These are phyloP conservation scores for Verticillium alfalfae DNA, from an alignment of 2,329 filamentous ascomycete genomes.

Conservation along the genomic window DNA sequence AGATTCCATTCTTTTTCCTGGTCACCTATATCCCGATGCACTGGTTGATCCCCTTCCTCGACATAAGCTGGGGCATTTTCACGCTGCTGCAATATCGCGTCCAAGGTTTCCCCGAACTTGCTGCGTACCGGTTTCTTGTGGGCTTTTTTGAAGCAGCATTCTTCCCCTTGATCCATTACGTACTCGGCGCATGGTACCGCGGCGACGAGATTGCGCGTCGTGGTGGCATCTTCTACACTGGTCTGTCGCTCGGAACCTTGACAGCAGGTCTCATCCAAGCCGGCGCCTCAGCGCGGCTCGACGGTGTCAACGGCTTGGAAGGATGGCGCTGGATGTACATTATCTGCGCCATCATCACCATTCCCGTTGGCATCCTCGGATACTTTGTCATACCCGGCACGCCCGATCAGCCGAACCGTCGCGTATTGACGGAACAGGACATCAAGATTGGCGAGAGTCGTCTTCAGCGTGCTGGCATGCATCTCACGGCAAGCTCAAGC, in stretches of 20 bases:
- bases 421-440: slow-evolving; percentile 40
- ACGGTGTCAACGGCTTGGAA: slow-evolving; percentile 37
- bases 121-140: slow-evolving; percentile 48
- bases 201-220: slow-evolving; percentile 21
- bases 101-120: slow-evolving; percentile 40
- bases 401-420: slow-evolving; percentile 37
- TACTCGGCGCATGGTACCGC: slow-evolving; percentile 25
- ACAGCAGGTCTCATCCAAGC: slow-evolving; percentile 46
- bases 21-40: slow-evolving; percentile 40
- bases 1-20: slow-evolving; percentile 46
- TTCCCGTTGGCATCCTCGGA: slow-evolving; percentile 45
- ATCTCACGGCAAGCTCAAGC: slow-evolving; percentile 26
- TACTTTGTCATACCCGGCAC: slow-evolving; percentile 44
- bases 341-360: slow-evolving; percentile 47
- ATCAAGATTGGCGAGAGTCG: slow-evolving; percentile 37
- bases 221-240: slow-evolving; percentile 33
- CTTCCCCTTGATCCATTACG: slow-evolving; percentile 33
- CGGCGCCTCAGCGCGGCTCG: slow-evolving; percentile 29
- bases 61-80: slow-evolving; percentile 50
- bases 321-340: slow-evolving; percentile 56
- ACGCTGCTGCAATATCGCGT: slow-evolving; percentile 50
- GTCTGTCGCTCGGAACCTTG: slow-evolving; percentile 43
- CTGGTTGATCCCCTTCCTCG: slow-evolving; percentile 44
- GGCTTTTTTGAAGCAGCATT: slow-evolving; percentile 44
- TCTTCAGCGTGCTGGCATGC: slow-evolving; percentile 35